Evolutionary conservation across 2,329 filamentous ascomycete genomes (phyloP), one percentile per base, ranked within the genome.

Genomic region (Gnomoniopsis sp.): DNA sequence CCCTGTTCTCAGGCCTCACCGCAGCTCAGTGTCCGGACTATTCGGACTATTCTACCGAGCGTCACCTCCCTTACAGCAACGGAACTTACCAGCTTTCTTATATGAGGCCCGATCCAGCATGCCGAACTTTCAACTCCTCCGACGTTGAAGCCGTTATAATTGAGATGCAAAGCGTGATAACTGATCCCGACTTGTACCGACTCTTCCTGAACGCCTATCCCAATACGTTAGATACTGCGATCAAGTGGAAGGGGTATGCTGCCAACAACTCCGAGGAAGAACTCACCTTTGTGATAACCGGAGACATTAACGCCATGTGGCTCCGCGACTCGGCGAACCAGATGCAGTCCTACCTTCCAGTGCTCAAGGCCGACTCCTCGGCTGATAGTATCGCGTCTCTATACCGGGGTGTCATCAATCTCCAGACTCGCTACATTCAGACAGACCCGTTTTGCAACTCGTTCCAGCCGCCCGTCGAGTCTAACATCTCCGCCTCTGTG

Each of bases 401-500:
- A 6, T 91, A 85, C 72, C 82, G 88, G 26, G 89, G 89, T 30
- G 86, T 87, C 33, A 90, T 92, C 71, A 92, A 92, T 70, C 81
- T 91, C 1, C 89, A 92, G 68, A 82, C 87, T 7, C 82, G 89
- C 58, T 91, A 91, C 71, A 75, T 92, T 52, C 77, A 85, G 55
- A 79, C 80, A 12, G 81, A 82, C 8, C 93, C 93, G 1, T 93
- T 93, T 75, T 98, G 93, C 80, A 96, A 97, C 73, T 90, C 93
- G 41, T 98, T 97, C 74, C 93, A 96, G 70, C 90, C 93, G 0
- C 93, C 93, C 0, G 78, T 84, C 2, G 90, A 92, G 54, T 90
- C 90, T 57, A 82, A 84, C 21, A 77, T 93, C 14, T 68, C 74
- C 2, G 83, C 88, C 1, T 74, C 79, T 1, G 67, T 74, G 10